Evolutionary conservation across 2,329 filamentous ascomycete species (phyloP), one percentile per base, ranked within the genome.

Genomic region (Colletotrichum coccodes): DNA sequence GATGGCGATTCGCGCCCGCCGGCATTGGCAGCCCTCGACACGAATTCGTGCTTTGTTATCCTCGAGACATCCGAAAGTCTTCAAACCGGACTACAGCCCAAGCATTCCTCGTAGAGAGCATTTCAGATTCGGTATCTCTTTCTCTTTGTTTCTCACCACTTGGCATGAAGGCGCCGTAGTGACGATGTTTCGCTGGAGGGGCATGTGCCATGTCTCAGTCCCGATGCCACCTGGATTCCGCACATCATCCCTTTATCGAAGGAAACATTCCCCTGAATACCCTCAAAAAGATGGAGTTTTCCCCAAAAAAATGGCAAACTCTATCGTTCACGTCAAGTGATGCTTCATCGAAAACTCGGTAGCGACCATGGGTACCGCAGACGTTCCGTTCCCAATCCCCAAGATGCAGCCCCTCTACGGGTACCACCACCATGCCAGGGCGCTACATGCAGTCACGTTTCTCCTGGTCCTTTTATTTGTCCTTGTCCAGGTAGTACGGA

Each of bases 231-330:
- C 23, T 50, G 54, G 47, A 65, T 65, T 68, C 65, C 65, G 30
- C 28, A 14, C 61, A 26, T 30, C 65, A 68, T 68, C 65, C 65
- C 65, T 68, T 65, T 60, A 68, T 65, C 65, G 54, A 47, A 18
- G 30, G 40, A 32, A 44, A 46, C 54, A 68, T 68, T 65, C 61
- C 61, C 42, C 32, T 5, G 6, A n/a, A 65, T 68, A 11, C 65
- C 34, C 65, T 68, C 61, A 68, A 68, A 68, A 68, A 40, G 57
- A 60, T 21, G 44, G 42, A 7, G 30, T 36, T 16, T 26, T 36
- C 57, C 42, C 42, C 7, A 16, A 38, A 18, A 32, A 30, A 21
- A 53, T 38, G 36, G 53, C n/a, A 21, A n/a, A 34, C 38, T 30
- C 18, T 34, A 34, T 34, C 53, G 21, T 56, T 14, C 42, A 36